phyloP scores from a whole-genome alignment of 2,329 filamentous ascomycete genomes.

The Pyricularia sp. region DNA sequence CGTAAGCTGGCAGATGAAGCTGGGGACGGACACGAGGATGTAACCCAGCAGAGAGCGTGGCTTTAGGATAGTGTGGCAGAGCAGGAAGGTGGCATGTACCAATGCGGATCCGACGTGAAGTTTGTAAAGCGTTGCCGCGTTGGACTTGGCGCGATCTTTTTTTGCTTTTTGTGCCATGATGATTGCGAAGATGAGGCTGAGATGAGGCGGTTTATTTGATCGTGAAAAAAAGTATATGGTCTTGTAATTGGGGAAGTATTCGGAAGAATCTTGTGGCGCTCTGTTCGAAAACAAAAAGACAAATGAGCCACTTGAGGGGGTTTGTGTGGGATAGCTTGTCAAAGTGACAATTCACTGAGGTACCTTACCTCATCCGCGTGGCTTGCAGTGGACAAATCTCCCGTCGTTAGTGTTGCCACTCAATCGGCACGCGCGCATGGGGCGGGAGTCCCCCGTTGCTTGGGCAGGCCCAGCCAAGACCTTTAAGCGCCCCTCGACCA shows the following conservation, averaged over 20 bases:
- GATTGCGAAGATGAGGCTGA: conserved; percentile 4
- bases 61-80: conserved; percentile 58
- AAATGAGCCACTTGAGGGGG: not conserved
- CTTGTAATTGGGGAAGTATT: not conserved
- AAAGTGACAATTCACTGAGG: not conserved
- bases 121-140: conserved; percentile 65
- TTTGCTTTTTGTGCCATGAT: conserved; percentile 55
- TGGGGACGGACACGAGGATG: conserved; percentile 61
- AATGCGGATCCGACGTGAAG: conserved; percentile 68
- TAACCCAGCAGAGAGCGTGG: conserved; percentile 61
- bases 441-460: conserved; percentile 21
- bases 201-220: not conserved
- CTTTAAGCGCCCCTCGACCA: conserved; percentile 17
- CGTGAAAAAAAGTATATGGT: not conserved
- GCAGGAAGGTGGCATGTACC: conserved; percentile 66
- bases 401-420: conserved; percentile 1
- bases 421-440: conserved; percentile 6
- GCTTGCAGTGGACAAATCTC: conserved; percentile 4
- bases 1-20: conserved; percentile 71
- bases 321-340: not conserved
- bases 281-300: not conserved
- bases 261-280: not conserved
- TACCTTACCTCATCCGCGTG: not conserved
- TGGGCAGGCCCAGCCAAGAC: conserved; percentile 20
- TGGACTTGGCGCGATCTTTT: conserved; percentile 65